These are phyloP conservation scores for Arabidopsis hybrid DNA, from an alignment of 441 rosid species.

Conservation along the genomic window DNA sequence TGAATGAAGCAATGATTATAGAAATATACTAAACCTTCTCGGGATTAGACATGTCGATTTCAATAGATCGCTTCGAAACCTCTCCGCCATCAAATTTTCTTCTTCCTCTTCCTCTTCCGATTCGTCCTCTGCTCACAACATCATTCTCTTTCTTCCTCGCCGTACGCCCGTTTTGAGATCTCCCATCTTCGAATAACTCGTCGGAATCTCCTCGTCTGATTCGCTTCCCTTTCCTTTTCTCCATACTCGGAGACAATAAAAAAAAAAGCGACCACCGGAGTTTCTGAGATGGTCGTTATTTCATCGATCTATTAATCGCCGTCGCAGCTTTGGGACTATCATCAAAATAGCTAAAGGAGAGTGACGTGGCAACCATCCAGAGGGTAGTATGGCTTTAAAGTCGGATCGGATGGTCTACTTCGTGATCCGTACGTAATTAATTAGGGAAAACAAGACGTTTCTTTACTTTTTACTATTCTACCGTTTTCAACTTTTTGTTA, in stretches of 20 bases:
- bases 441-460: no score
- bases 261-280: constrained; percentile 5
- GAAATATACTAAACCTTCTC: constrained; percentile 4
- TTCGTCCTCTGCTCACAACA: neutral
- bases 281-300: neutral
- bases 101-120: constrained; percentile 10
- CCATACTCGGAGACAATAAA: constrained; percentile 16
- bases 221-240: constrained; percentile 19
- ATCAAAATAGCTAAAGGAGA: neutral
- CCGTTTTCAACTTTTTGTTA: no score
- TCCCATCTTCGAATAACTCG: neutral
- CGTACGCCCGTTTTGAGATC: constrained; percentile 22
- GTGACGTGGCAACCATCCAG: constrained; percentile 33
- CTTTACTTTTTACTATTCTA: no score
- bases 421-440: neutral
- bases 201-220: constrained; percentile 24
- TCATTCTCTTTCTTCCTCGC: constrained; percentile 17
- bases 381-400: neutral
- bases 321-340: neutral
- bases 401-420: neutral
- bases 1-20: neutral
- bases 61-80: constrained; percentile 2
- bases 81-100: constrained; percentile 6
- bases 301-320: neutral
- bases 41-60: neutral